Evolutionary conservation across 345 rosid species (phyloP).

Genomic region (Boechera retrofracta): DNA sequence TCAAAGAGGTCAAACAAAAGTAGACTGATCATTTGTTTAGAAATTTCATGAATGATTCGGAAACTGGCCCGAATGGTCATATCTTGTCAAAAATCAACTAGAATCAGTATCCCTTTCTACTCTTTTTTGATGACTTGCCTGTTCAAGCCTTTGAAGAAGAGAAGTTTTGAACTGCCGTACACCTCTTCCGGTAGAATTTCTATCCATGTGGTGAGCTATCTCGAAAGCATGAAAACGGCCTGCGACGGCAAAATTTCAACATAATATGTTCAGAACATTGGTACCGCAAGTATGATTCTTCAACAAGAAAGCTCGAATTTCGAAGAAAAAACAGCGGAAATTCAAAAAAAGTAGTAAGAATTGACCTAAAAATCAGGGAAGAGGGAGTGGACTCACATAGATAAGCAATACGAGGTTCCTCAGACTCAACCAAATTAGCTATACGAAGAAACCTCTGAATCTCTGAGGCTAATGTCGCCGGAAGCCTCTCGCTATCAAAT

Average conservation of each 20-base stretch:
- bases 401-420: constrained; percentile 86
- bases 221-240: constrained; percentile 92
- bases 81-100: neutral
- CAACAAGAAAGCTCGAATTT: constrained; percentile 1
- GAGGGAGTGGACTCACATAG: constrained; percentile 52
- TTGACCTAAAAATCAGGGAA: constrained; percentile 18
- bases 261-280: neutral
- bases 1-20: constrained; percentile 23
- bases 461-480: constrained; percentile 69
- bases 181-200: constrained; percentile 75
- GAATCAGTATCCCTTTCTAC: too few species aligned
- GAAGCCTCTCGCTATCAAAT: constrained; percentile 92
- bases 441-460: constrained; percentile 89
- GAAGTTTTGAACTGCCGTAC: constrained; percentile 91
- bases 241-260: constrained; percentile 35
- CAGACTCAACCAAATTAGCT: constrained; percentile 70
- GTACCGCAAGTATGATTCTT: constrained; percentile 22
- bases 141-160: constrained; percentile 89
- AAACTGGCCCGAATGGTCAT: constrained; percentile 3
- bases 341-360: neutral
- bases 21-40: neutral
- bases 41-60: neutral
- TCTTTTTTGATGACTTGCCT: constrained; percentile 42
- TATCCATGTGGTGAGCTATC: constrained; percentile 77
- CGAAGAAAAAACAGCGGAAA: neutral